Conservation (phyloP, 495 filamentous ascomycete genomes). For the Rhizodiscina lignyota region DNA sequence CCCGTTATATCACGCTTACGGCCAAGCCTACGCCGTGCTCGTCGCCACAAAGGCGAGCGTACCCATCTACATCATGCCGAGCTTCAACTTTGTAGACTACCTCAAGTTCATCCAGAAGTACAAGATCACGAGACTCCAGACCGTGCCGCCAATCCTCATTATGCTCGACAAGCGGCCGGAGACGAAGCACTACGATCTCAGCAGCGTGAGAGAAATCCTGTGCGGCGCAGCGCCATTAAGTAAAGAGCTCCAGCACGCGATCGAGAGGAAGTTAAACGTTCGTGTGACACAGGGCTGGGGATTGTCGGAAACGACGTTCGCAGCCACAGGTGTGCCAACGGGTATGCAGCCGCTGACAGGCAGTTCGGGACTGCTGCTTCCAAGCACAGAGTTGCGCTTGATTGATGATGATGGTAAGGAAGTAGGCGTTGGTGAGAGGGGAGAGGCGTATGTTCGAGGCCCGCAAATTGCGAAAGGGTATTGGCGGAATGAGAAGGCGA, state of each 20-base stretch:
- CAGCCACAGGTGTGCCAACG: neutral
- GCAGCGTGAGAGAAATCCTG: neutral
- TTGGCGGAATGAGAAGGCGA: constrained; percentile 3
- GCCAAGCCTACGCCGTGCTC: constrained; percentile 2
- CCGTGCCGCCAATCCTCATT: neutral
- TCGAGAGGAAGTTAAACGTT: constrained; percentile 1
- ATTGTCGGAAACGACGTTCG: constrained; percentile 3
- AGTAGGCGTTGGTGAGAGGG: neutral
- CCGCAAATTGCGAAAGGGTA: constrained; percentile 1
- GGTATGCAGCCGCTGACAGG: neutral
- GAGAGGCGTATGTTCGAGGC: neutral
- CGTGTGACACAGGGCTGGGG: constrained; percentile 1
- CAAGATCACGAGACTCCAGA: neutral
- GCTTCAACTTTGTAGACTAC: constrained; percentile 1
- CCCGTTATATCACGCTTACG: constrained; percentile 2
- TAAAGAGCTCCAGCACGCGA: neutral
- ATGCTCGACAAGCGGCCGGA: neutral
- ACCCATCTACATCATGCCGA: constrained; percentile 1
- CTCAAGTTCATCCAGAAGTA: neutral
- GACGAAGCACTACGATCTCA: neutral
- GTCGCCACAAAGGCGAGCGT: neutral
- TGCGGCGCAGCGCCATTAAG: neutral
- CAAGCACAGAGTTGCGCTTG: neutral
- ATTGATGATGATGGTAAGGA: constrained; percentile 3
- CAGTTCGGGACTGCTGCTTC: neutral